phyloP scores from a whole-genome alignment of 176 grass and related monocot species.

The Aegilops umbellulata region DNA sequence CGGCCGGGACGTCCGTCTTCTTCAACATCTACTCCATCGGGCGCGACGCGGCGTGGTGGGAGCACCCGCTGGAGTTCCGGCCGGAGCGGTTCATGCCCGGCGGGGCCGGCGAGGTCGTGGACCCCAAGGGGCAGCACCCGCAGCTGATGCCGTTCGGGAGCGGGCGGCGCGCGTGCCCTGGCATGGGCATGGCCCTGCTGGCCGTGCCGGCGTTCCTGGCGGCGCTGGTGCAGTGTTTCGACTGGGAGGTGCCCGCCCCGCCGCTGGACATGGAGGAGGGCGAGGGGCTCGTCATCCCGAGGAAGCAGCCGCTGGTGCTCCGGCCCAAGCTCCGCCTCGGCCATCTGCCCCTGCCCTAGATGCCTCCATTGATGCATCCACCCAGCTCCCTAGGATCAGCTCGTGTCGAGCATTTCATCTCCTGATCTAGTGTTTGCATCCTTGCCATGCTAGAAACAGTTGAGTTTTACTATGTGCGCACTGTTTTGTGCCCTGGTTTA shows the following conservation, averaged over 20 bases:
- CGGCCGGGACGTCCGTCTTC: neutral
- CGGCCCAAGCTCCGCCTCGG: slow-evolving; percentile 31
- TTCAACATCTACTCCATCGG: slow-evolving; percentile 4
- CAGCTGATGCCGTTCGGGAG: slow-evolving; percentile 77
- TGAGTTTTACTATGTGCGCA: too few species aligned
- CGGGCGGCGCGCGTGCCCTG: slow-evolving; percentile 69
- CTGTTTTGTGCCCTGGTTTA: too few species aligned
- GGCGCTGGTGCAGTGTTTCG: slow-evolving; percentile 68
- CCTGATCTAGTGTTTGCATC: too few species aligned
- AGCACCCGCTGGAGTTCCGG: slow-evolving; percentile 57
- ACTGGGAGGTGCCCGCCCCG: slow-evolving; percentile 34
- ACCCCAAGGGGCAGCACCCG: slow-evolving; percentile 52
- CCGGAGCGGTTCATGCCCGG: slow-evolving; percentile 60
- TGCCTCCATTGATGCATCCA: neutral
- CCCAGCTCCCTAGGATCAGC: too few species aligned
- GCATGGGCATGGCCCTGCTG: slow-evolving; percentile 54
- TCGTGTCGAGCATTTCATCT: too few species aligned
- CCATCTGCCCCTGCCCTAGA: slow-evolving; percentile 33
- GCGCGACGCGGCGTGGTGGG: slow-evolving; percentile 31
- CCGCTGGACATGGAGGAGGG: slow-evolving; percentile 66
- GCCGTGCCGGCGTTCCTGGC: slow-evolving; percentile 51
- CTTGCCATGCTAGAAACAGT: too few species aligned
- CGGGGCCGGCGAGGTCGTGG: slow-evolving; percentile 30
- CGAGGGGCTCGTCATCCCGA: slow-evolving; percentile 27
- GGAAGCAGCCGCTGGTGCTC: slow-evolving; percentile 46